phyloP scores from a whole-genome alignment of 1,139 yeast genomes.

The Candida buenavistaensis region DNA sequence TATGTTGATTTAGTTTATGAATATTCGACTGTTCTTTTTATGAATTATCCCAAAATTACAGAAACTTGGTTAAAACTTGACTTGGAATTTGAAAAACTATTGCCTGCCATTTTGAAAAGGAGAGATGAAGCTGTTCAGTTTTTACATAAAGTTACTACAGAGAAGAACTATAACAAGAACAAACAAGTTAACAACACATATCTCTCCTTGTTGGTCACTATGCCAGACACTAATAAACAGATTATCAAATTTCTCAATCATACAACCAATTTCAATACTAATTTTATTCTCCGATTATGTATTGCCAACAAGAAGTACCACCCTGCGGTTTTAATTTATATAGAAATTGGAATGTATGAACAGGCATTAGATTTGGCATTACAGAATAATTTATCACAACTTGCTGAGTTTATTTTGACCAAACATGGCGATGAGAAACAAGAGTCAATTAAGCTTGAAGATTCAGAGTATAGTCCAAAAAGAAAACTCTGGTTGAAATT shows the following conservation, averaged over 20 bases:
- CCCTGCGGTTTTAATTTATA: constrained; percentile 70
- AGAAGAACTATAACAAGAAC: constrained; percentile 42
- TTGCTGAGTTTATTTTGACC: constrained; percentile 45
- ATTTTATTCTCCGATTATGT: constrained; percentile 75
- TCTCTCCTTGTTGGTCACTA: constrained; percentile 68
- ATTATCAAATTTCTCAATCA: constrained; percentile 31
- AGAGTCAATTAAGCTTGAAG: constrained; percentile 32
- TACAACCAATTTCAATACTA: constrained; percentile 52
- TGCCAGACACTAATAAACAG: constrained; percentile 31
- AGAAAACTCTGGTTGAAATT: constrained; percentile 76
- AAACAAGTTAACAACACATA: constrained; percentile 68
- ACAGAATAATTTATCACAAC: constrained; percentile 56
- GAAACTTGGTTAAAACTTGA: constrained; percentile 73
- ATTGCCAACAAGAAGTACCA: constrained; percentile 56
- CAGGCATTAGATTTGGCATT: constrained; percentile 81
- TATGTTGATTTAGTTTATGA: constrained; percentile 52
- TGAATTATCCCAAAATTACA: constrained; percentile 65
- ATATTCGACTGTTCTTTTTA: constrained; percentile 65
- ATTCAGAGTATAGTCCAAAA: constrained; percentile 45
- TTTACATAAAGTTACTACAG: constrained; percentile 58
- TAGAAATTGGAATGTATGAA: constrained; percentile 64
- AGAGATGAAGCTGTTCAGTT: constrained; percentile 63
- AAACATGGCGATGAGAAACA: constrained; percentile 27
- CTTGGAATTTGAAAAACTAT: constrained; percentile 56
- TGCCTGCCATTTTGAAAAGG: constrained; percentile 72